Base-by-base conservation (phyloP, 306 rosid genomes). In the Amphicarpaea edgeworthii region DNA sequence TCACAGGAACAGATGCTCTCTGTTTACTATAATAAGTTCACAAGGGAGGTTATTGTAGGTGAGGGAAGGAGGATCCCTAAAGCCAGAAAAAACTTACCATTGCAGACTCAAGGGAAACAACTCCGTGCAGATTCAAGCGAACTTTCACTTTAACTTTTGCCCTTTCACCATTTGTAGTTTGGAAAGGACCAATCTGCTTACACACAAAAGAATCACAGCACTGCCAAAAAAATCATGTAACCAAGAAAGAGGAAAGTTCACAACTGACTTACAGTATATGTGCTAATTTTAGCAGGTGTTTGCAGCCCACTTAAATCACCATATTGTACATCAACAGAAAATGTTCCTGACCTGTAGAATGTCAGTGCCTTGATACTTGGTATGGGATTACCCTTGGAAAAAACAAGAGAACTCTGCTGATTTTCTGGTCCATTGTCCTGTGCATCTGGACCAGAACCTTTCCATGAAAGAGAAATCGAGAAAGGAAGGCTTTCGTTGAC, bases 111-210 rank as follows among this genome's bases (percentile, higher is more conserved):
- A 96, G 43, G 62, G 90, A 87, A 9, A 86, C 93, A 74, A 96
- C 85, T 75, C 99, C 99, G 79, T 96, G 97, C 77, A 90, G 45
- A 79, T 88, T 92, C 80, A 96, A 71, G n/a, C 93, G 90, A 59
- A 77, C 97, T 87, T 84, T 96, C 71, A 96, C 93, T 84, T 89
- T 96, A 37, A 96, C 69, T 63, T 92, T 96, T 47, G 90, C 86
- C 69, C 85, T 83, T 49, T 89, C 98, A 68, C 78, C 49, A 74
- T 84, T 88, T 12, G 87, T 57, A 37, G 89, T 43, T 70, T 88
- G 93, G 58, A 96, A 92, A 32, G 98, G 98, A 73, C 98, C 99
- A 78, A 95, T 90, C 99, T 96, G 87, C 83, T 77, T 6, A 72
- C 6, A 69, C n/a, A 61, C 42, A 72, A 46, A 75, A 51, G 21